Conservation (phyloP, 2,329 filamentous ascomycete species). For the Fusarium humuli region DNA sequence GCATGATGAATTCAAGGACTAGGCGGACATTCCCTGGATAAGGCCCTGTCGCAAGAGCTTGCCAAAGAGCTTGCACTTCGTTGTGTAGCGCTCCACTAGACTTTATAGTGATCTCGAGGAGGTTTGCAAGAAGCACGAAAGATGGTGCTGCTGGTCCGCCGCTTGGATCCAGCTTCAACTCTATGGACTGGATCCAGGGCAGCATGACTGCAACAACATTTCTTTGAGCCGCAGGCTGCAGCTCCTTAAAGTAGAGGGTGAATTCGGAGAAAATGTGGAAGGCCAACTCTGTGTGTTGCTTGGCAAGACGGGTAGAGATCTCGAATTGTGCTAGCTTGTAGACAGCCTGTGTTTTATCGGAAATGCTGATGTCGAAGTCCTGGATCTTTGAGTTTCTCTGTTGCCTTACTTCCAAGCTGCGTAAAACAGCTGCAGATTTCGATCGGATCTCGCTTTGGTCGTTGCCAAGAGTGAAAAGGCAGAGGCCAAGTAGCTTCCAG, state of each 20-base stretch:
- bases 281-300: constrained; percentile 87
- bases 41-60: constrained; percentile 91
- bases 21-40: constrained; percentile 94
- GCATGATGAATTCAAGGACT: constrained; percentile 96
- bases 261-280: constrained; percentile 98
- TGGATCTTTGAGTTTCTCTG: constrained; percentile 86
- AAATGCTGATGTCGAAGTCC: constrained; percentile 98
- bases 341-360: constrained; percentile 97
- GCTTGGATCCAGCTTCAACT: constrained; percentile 90
- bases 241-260: constrained; percentile 89
- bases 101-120: constrained; percentile 96
- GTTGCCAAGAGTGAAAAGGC: constrained; percentile 92
- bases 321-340: constrained; percentile 98
- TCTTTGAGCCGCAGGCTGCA: constrained; percentile 84
- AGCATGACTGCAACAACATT: constrained; percentile 95
- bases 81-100: constrained; percentile 90
- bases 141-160: constrained; percentile 91
- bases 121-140: constrained; percentile 93
- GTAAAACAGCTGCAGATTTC: constrained; percentile 84
- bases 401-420: constrained; percentile 84
- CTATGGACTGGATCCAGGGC: constrained; percentile 95
- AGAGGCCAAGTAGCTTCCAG: constrained; percentile 90
- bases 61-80: constrained; percentile 97
- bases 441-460: constrained; percentile 89
- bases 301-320: constrained; percentile 89